Base-by-base conservation (phyloP, 768 basidiomycete genomes). In the Amanita pseudoporphyria region DNA sequence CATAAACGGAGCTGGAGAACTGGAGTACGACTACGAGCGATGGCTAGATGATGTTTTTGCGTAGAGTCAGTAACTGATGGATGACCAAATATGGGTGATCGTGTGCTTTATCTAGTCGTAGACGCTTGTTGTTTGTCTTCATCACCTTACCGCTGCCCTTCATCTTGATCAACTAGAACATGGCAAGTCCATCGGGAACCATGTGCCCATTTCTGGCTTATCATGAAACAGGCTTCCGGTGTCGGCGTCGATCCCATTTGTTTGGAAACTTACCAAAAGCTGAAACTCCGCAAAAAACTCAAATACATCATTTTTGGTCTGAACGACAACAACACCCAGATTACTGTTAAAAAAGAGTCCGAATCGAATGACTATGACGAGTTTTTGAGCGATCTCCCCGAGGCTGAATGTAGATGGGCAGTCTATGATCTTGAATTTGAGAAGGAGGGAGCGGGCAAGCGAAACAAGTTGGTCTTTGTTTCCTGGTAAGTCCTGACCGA, bases 351-450 rank as follows among this genome's bases (percentile, higher is more conserved):
- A 51, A 89, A 89, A 71, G 73, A 67, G 14, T 82, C 81, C 18
- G 51, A 60, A 4, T 63, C 63, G 3, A 13, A 49, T 1, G 62
- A 72, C 16, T 97, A 88, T 66, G 85, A 92, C 0, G 72, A 74
- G 0, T 97, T 98, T 63, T 37, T 90, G 44, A 62, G 32, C 1
- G 78, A 83, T 57, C 72, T 98, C 50, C 92, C 94, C 1, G 77
- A 83, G 62, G 58, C 58, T 24, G 78, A 84, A 53, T 88, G 86
- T 61, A 72, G 87, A 67, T 99, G 82, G 79, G 94, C 86, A n/a
- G 77, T 97, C 19, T 95, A 92, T 60, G 93, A 98, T 65, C 84
- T 94, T 54, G 83, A 88, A 57, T 97, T 75, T 59, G 76, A 84
- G 70, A 79, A 75, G 62, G 81, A 75, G 49, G 82, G 72, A 7